These are phyloP conservation scores for Geranomyces michiganensis DNA, from an alignment of 192 early-diverging fungal genomes.

Conservation along the genomic window DNA sequence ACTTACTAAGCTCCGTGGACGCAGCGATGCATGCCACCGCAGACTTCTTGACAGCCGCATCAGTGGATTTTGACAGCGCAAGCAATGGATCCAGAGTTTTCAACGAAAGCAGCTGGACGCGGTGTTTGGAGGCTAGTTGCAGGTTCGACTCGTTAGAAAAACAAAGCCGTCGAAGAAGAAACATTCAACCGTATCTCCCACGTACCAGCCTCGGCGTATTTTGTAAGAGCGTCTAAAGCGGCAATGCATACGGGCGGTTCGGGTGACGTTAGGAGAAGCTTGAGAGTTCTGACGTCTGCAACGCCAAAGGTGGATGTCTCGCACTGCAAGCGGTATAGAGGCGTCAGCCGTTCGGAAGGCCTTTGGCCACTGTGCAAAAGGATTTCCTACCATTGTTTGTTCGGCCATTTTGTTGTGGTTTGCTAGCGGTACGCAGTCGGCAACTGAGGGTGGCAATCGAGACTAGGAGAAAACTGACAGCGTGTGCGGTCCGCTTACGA, in stretches of 20 bases:
- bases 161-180: constrained; percentile 3
- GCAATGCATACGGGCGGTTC: constrained; percentile 44
- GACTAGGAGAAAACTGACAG: too few species aligned
- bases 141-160: neutral
- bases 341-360: neutral
- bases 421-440: neutral
- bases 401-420: neutral
- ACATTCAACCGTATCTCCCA: neutral
- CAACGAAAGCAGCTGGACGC: constrained; percentile 44
- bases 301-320: constrained; percentile 43
- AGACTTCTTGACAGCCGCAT: constrained; percentile 47
- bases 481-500: too few species aligned
- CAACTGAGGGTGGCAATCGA: too few species aligned
- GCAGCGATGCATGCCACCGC: constrained; percentile 55
- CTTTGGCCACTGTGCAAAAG: neutral
- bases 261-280: constrained; percentile 51
- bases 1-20: constrained; percentile 50
- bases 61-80: constrained; percentile 40
- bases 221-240: constrained; percentile 54
- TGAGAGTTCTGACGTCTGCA: constrained; percentile 51
- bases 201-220: constrained; percentile 55
- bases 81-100: constrained; percentile 45
- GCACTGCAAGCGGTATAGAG: constrained; percentile 32
- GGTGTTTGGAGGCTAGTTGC: constrained; percentile 47
- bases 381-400: constrained; percentile 1